Base-by-base conservation (phyloP, 495 filamentous ascomycete species). In the Lindgomyces ingoldianus region DNA sequence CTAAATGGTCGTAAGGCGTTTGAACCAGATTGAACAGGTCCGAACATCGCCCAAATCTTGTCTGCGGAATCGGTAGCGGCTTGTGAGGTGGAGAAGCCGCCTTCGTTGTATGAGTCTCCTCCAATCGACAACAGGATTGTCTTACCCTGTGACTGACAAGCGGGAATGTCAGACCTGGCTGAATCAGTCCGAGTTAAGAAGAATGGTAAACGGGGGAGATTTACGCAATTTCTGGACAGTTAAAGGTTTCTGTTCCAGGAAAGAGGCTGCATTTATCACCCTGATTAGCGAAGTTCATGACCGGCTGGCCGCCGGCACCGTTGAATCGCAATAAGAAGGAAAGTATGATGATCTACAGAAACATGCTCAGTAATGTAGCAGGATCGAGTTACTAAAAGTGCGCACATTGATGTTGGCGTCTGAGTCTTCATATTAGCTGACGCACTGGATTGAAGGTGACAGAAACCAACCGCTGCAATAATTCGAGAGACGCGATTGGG, bases 191-290 rank as follows among this genome's bases (percentile, higher is more conserved):
- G n/a, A 27, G 24, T 18, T 11, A 36, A 22, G 25, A 19, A 22
- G 26, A 48, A 36, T n/a, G n/a, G n/a, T n/a, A 10, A n/a, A 22
- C n/a, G 27, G 18, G 39, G 22, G 22, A 19, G 10, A 67, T 75
- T 67, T 77, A 85, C 83, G 78, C 87, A 24, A 90, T 80, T 64
- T 88, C 73, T 14, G 87, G 84, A 67, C 87, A 90, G 50, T 79
- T 77, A 42, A 83, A 72, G 24, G 88, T 74, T 18, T 79, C 73
- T 3, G 83, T 85, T 29, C 83, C 84, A 4, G 74, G 66, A 57
- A 88, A 87, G 19, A 75, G 67, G 9, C 80, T 81, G 74, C 87
- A 89, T 29, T 79, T 78, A 49, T 85, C 73, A 22, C 81, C 80
- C 19, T 82, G 79, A 51, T 81, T 86, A 18, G 85, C 78, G 55